Base-by-base conservation (phyloP, 305 asterid genomes). In the Fraxinus platypoda region DNA sequence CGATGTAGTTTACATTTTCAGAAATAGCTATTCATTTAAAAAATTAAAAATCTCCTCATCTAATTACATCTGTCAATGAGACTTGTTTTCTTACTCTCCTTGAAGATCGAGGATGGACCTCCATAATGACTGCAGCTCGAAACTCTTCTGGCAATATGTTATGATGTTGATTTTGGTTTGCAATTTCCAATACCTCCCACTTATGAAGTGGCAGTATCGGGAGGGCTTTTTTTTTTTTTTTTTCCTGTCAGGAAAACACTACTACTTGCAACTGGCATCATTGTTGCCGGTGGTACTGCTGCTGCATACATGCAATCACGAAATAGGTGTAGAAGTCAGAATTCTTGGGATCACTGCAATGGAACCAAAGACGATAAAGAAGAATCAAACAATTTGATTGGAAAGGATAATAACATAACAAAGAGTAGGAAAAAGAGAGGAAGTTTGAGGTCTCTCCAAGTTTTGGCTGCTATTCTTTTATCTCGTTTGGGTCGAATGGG, bases 201-300 rank as follows among this genome's bases (percentile, higher is more conserved):
- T 74, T 62, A 77, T 21, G 80, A 77, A 77, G 49, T 70, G 30
- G 70, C 30, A 19, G 52, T 52, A 54, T 68, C 66, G 71, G 3
- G 8, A 81, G 19, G 54, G 17, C 17, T 41, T 38, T 6, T 6
- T 35, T 30, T 30, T 31, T 31, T 3, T 31, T 31, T 34, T 37
- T 75, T 49, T 83, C 76, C 68, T 86, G 83, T 49, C 97, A 96
- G 99, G 94, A 96, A 90, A 90, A 88, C 94, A 49, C 83, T 94
- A 81, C 86, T 96, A 81, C 85, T 96, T 84, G 94, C 98, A 68
- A 89, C 99, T 84, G 94, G 99, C 85, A 83, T 96, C 85, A 89
- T 90, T 54, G 94, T 93, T 46, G 98, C 95, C 80, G 97, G 99
- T 83, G 99, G 99, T 81, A 88, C 97, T 81, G 98, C 98, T 77